These are phyloP conservation scores for Suillus placidus DNA, from an alignment of 768 basidiomycete species.

Conservation along the genomic window DNA sequence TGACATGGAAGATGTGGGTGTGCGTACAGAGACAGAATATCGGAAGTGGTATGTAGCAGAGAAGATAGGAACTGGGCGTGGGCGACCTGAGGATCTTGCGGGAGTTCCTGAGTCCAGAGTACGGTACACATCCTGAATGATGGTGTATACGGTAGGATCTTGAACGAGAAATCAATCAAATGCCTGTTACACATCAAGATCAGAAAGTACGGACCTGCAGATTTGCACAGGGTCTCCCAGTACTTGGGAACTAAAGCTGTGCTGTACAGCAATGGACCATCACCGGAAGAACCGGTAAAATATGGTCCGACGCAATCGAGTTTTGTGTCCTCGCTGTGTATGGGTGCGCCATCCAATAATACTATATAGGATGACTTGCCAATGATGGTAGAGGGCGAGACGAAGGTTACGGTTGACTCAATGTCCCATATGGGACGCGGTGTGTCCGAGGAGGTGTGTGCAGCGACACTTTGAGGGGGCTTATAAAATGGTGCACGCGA, in stretches of 20 bases:
- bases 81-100: slow-evolving; percentile 22
- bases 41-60: slow-evolving; percentile 63
- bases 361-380: slow-evolving; percentile 63
- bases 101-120: slow-evolving; percentile 30
- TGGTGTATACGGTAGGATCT: slow-evolving; percentile 71
- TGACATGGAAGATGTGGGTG: slow-evolving; percentile 23
- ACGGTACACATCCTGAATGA: slow-evolving; percentile 61
- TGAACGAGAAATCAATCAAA: neutral
- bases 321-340: slow-evolving; percentile 53
- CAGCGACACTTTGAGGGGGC: neutral
- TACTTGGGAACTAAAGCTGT: slow-evolving; percentile 64
- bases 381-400: slow-evolving; percentile 47
- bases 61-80: slow-evolving; percentile 44
- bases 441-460: slow-evolving; percentile 21
- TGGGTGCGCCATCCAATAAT: slow-evolving; percentile 46
- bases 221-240: slow-evolving; percentile 61
- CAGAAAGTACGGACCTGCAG: slow-evolving; percentile 43
- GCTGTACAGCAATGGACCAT: slow-evolving; percentile 54
- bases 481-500: neutral
- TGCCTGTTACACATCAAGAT: slow-evolving; percentile 19
- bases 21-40: slow-evolving; percentile 33
- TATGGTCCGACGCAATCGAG: slow-evolving; percentile 39
- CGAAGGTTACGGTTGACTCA: slow-evolving; percentile 70
- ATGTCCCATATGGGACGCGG: slow-evolving; percentile 60
- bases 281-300: slow-evolving; percentile 27